These are phyloP conservation scores for Russula dissimulans DNA, from an alignment of 768 basidiomycete genomes.

Conservation along the genomic window DNA sequence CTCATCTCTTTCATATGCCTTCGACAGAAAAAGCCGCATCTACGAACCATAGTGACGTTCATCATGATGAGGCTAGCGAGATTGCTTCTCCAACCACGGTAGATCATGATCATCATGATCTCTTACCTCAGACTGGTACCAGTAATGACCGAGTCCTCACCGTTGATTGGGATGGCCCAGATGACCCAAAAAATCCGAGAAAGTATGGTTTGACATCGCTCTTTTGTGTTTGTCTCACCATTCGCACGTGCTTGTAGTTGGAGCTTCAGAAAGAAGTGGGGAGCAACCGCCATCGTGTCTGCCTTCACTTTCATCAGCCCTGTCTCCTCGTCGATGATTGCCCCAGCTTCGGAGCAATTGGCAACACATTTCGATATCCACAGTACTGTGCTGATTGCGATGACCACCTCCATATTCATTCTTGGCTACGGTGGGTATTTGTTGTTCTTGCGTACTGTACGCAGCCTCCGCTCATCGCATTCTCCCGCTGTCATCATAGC, in stretches of 20 bases:
- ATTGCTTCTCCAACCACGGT: neutral
- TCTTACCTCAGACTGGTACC: neutral
- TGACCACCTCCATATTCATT: constrained; percentile 42
- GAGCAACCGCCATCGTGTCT: constrained; percentile 48
- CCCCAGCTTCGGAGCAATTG: constrained; percentile 49
- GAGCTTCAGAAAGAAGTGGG: constrained; percentile 11
- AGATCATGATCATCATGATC: too few species aligned
- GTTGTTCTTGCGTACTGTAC: neutral
- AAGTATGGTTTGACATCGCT: neutral
- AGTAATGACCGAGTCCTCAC: neutral
- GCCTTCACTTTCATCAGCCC: constrained; percentile 58
- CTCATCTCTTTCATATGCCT: neutral
- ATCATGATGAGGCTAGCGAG: neutral
- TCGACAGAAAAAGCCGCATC: neutral
- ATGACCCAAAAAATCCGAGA: constrained; percentile 12
- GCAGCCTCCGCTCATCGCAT: neutral
- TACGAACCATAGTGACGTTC: neutral
- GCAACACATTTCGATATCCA: constrained; percentile 47
- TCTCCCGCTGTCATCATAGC: constrained; percentile 27
- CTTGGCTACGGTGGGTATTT: constrained; percentile 46
- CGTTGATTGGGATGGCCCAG: constrained; percentile 16
- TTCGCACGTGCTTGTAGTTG: constrained; percentile 1
- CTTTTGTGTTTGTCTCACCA: neutral
- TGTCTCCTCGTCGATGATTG: constrained; percentile 65
- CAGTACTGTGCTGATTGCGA: constrained; percentile 37